Evolutionary conservation across 2,329 filamentous ascomycete species (phyloP).

Genomic region (Ascochyta viciae-villosae): DNA sequence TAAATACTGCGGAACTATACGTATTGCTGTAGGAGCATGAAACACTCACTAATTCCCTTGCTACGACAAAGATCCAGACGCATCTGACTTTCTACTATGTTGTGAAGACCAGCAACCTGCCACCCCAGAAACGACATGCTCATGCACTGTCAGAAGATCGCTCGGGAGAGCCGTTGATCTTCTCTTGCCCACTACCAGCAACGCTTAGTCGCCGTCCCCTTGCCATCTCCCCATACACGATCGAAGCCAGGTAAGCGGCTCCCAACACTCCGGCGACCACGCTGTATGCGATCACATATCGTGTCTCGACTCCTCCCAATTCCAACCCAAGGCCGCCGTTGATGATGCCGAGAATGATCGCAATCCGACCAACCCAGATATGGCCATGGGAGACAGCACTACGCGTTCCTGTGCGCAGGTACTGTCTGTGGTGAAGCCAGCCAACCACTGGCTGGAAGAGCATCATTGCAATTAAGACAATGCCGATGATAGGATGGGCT

Average conservation of each 20-base stretch:
- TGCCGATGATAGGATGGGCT: constrained; percentile 60
- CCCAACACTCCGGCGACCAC: constrained; percentile 57
- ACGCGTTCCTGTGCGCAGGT: constrained; percentile 52
- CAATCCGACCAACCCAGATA: constrained; percentile 60
- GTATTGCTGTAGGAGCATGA: no score
- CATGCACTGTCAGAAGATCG: constrained; percentile 1
- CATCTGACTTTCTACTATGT: no score
- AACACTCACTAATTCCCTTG: background rate
- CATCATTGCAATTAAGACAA: constrained; percentile 56
- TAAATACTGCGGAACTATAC: no score
- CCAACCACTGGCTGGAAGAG: constrained; percentile 62
- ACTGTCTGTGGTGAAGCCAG: constrained; percentile 58
- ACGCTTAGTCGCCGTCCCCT: constrained; percentile 4
- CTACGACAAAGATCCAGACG: background rate
- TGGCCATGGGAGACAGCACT: constrained; percentile 56
- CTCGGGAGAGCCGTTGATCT: constrained; percentile 3
- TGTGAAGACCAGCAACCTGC: background rate
- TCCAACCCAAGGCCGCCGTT: constrained; percentile 62
- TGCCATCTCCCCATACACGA: constrained; percentile 6
- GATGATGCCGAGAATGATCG: constrained; percentile 60
- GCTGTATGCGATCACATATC: constrained; percentile 53
- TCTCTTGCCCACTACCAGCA: constrained; percentile 9
- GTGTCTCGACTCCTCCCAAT: constrained; percentile 27
- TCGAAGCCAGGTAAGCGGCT: constrained; percentile 1
- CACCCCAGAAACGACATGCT: background rate